Conservation (phyloP, 352 stramenopile species). For the Plasmopara halstedii region DNA sequence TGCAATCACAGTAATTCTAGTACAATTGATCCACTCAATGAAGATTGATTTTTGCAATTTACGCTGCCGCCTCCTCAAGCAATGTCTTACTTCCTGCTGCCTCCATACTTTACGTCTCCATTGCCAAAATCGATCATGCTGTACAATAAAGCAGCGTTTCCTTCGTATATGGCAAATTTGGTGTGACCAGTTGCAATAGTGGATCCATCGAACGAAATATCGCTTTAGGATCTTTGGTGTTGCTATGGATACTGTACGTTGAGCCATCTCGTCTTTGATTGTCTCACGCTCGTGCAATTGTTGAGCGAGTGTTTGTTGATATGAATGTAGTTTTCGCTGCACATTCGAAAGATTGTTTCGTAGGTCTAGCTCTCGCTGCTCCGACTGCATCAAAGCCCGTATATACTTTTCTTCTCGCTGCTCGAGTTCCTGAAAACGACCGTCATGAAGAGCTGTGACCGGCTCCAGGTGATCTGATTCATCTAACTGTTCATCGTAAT, state of each 20-base stretch:
- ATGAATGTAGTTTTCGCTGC: constrained; percentile 35
- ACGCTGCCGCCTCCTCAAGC: constrained; percentile 17
- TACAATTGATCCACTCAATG: constrained; percentile 47
- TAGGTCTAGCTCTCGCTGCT: constrained; percentile 66
- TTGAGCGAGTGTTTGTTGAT: constrained; percentile 32
- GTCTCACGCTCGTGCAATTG: constrained; percentile 36
- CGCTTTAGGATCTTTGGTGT: constrained; percentile 42
- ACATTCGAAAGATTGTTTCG: constrained; percentile 38
- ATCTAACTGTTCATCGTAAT: neutral
- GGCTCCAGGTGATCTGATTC: neutral
- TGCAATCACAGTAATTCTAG: constrained; percentile 45
- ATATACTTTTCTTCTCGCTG: constrained; percentile 70
- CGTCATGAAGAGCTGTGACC: constrained; percentile 3
- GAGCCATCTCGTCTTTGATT: constrained; percentile 49
- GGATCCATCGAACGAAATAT: constrained; percentile 58
- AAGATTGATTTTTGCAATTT: constrained; percentile 28
- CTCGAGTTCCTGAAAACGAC: constrained; percentile 46
- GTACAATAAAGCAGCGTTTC: constrained; percentile 39
- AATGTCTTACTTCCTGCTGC: constrained; percentile 31
- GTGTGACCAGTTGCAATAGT: constrained; percentile 39
- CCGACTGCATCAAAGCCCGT: constrained; percentile 62
- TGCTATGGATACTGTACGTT: constrained; percentile 33
- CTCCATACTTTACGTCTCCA: constrained; percentile 50
- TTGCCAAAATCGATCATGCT: constrained; percentile 58
- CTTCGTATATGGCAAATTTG: constrained; percentile 38